Conservation (phyloP, 352 stramenopile species). For the Globisporangium paddicum region DNA sequence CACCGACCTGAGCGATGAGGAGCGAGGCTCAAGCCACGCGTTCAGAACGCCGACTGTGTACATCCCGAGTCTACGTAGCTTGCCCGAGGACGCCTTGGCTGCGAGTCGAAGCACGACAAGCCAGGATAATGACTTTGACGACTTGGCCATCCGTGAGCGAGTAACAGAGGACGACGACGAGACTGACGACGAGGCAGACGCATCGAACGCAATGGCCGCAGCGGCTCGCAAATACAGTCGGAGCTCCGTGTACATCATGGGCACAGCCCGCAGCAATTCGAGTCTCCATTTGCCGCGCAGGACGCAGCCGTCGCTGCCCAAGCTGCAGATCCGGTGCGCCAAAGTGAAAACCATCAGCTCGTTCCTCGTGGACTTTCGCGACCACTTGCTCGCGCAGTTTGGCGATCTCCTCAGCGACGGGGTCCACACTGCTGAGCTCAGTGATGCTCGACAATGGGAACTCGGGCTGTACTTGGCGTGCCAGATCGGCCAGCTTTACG, state of each 20-base stretch:
- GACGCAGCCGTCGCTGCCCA: slow-evolving; percentile 27
- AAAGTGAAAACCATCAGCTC: slow-evolving; percentile 30
- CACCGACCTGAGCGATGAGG: slow-evolving; percentile 11
- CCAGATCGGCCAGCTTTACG: slow-evolving; percentile 39
- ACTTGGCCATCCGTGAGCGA: neutral
- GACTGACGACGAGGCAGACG: slow-evolving; percentile 3
- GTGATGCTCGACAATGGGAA: slow-evolving; percentile 41
- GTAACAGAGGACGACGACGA: neutral
- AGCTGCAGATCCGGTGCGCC: slow-evolving; percentile 25
- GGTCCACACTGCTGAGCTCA: slow-evolving; percentile 1
- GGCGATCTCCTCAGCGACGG: slow-evolving; percentile 10
- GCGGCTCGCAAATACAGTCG: slow-evolving; percentile 3
- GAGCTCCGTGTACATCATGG: slow-evolving; percentile 14
- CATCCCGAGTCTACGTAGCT: neutral
- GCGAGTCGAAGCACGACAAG: neutral
- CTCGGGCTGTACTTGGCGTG: slow-evolving; percentile 45
- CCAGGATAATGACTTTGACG: neutral
- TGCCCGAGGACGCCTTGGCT: neutral
- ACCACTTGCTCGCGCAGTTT: slow-evolving; percentile 37
- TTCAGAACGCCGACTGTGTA: slow-evolving; percentile 7
- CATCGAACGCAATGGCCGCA: slow-evolving; percentile 7
- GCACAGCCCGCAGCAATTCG: neutral
- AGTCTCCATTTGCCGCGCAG: neutral
- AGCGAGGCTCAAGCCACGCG: neutral
- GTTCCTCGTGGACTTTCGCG: slow-evolving; percentile 44